Base-by-base conservation (phyloP, 768 basidiomycete genomes). In the Cubamyces sp. region DNA sequence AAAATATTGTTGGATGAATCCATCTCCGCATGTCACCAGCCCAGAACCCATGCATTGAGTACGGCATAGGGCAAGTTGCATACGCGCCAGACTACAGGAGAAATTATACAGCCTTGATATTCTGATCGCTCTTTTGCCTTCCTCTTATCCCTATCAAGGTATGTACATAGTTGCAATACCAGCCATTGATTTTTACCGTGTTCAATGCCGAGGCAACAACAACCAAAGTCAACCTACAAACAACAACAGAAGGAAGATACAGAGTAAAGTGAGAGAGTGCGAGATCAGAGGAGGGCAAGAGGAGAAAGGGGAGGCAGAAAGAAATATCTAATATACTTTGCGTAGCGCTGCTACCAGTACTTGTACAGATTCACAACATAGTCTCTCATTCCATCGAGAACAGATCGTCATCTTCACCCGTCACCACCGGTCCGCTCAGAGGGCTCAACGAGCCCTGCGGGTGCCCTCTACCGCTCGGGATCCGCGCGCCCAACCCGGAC, bases 341-440 rank as follows among this genome's bases (percentile, higher is more conserved):
- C 26, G 19, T 21, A 43, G 42, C 42, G 42, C 42, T 34, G 34
- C 34, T 34, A 34, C 34, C 9, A 34, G 34, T 34, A 11, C 6
- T 34, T 34, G 34, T 34, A 34, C 34, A 34, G 34, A 34, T 34
- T 34, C 34, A 6, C 28, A 8, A 46, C 21, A 46, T 23, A 21
- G 19, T 18, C 30, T 12, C 48, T 56, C 42, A 64, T 34, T 91
- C 89, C 85, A 91, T 86, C 68, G 78, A 79, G 71, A 92, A 92
- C 70, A 91, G 73, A 63, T 81, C 82, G 69, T 88, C 89, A 70
- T 88, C 87, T 62, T 88, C 84, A 37, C 78, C 78, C n/a, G 81
- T 84, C 34, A 81, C 74, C 45, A 85, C 82, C 3, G 87, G 85
- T 57, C 83, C 77, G 67, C 85, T 84, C 59, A 89, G 75, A 54